A percentile compares a stretch with the other conserved stretches of the same genome.
phyloP scores from a whole-genome alignment of 345 rosid genomes.

The Populus tremula region DNA sequence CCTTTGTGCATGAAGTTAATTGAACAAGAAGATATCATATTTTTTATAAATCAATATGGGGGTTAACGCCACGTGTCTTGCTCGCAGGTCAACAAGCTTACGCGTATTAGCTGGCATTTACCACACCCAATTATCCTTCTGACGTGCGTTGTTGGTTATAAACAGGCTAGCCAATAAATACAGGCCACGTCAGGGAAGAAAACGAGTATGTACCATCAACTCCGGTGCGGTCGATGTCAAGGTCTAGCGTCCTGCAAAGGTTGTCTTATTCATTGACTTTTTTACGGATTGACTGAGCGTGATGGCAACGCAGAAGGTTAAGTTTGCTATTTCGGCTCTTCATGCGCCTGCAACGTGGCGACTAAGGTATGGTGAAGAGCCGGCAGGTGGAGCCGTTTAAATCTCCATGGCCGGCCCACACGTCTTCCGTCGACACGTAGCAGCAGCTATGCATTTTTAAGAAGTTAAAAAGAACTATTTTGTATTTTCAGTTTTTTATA shows the following conservation, averaged over 20 bases:
- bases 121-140: not conserved
- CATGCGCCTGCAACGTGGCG: slow-evolving; percentile 1
- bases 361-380: not conserved
- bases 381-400: slow-evolving; percentile 11
- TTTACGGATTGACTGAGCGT: not conserved
- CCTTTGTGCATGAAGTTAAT: too few species aligned
- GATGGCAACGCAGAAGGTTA: slow-evolving; percentile 8
- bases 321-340: not conserved
- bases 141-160: not conserved
- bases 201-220: too few species aligned
- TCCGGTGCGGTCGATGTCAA: not conserved
- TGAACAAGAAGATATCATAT: too few species aligned
- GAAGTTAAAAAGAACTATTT: too few species aligned
- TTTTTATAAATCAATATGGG: too few species aligned
- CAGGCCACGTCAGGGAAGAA: too few species aligned
- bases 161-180: too few species aligned
- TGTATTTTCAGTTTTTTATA: too few species aligned
- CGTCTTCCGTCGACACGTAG: too few species aligned
- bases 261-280: slow-evolving; percentile 18
- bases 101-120: not conserved
- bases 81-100: not conserved
- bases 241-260: slow-evolving; percentile 1
- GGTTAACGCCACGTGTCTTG: too few species aligned
- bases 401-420: too few species aligned
- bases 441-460: too few species aligned